A percentile compares a stretch with the other conserved stretches of the same genome.
These are phyloP conservation scores for Dissophora ornata DNA, from an alignment of 192 early-diverging fungal genomes.

Conservation along the genomic window DNA sequence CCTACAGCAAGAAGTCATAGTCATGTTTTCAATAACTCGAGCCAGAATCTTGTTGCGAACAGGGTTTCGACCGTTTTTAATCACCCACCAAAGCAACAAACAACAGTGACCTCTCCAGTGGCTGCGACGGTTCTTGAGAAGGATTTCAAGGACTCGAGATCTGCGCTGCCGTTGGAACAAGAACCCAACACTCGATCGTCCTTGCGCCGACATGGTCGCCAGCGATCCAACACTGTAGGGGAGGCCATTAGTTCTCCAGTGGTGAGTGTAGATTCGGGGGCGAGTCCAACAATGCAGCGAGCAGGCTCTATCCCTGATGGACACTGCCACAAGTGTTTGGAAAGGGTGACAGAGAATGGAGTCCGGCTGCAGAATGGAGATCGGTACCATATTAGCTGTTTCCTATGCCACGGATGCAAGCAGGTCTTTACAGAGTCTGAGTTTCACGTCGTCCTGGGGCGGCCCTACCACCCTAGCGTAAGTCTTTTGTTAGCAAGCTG, in stretches of 20 bases:
- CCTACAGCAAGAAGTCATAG: constrained; percentile 2
- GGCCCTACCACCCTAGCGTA: constrained; percentile 58
- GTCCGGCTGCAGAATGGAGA: constrained; percentile 53
- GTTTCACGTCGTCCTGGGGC: constrained; percentile 53
- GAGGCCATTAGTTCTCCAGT: constrained; percentile 34
- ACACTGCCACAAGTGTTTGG: constrained; percentile 55
- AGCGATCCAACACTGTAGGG: constrained; percentile 39
- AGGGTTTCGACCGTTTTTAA: constrained; percentile 3
- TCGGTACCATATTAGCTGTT: constrained; percentile 57
- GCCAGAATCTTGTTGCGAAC: neutral
- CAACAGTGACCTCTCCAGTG: neutral
- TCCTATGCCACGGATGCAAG: constrained; percentile 57
- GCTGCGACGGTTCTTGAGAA: neutral
- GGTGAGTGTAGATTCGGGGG: constrained; percentile 12
- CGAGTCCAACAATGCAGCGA: constrained; percentile 12
- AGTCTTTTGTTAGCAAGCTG: too few relatives aligned
- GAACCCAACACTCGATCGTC: constrained; percentile 17
- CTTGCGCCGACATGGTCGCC: constrained; percentile 34
- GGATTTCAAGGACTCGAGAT: too few relatives aligned
- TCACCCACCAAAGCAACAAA: neutral
- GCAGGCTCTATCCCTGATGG: constrained; percentile 18
- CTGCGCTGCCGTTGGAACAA: too few relatives aligned
- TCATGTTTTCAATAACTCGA: constrained; percentile 2
- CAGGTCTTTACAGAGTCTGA: constrained; percentile 58
- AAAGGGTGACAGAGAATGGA: constrained; percentile 54